Base-by-base conservation (phyloP, 2,329 filamentous ascomycete species). In the Aspergillus unguis region DNA sequence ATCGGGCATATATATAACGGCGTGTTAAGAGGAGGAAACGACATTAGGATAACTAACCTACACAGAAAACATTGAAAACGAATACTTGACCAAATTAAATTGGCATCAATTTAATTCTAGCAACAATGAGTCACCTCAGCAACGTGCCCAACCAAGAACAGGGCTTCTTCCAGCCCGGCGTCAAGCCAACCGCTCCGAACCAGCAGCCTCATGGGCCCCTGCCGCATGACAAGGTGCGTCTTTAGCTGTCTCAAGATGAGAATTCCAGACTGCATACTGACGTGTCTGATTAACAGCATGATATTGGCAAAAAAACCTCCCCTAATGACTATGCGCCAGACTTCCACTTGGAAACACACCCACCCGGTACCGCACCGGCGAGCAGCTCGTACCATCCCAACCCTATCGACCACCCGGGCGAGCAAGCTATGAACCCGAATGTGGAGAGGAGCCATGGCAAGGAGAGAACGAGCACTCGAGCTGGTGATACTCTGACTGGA, bases 311-410 rank as follows among this genome's bases (percentile, higher is more conserved):
- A 60, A 78, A 82, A 55, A 78, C 83, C 52, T 81, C 81, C 62
- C 69, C 69, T n/a, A 58, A 62, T 9, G 73, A 77, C 57, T 81
- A 83, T 59, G 84, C 71, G 9, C 83, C 83, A 23, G 85, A 87
- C 63, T 90, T 87, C 75, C 75, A 80, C 62, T 80, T 82, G 26
- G 59, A 90, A 66, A 79, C 77, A 1, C 71, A 84, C 33, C 78
- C 84, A 0, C 71, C 85, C 0, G 87, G 87, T 54, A 81, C 82
- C 3, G 86, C 87, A 0, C 87, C 87, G 1, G 57, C 70, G 1
- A 65, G 70, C 37, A 66, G 76, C 46, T 81, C 80, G 10, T 79
- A 74, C 71, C 60, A 61, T 8, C 75, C 77, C 28, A 77, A 78
- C 68, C 65, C 71, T 52, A 57, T 51, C 35, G 53, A 54, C 52